phyloP scores from a whole-genome alignment of 345 rosid genomes.

The Eucalyptus urophylla region DNA sequence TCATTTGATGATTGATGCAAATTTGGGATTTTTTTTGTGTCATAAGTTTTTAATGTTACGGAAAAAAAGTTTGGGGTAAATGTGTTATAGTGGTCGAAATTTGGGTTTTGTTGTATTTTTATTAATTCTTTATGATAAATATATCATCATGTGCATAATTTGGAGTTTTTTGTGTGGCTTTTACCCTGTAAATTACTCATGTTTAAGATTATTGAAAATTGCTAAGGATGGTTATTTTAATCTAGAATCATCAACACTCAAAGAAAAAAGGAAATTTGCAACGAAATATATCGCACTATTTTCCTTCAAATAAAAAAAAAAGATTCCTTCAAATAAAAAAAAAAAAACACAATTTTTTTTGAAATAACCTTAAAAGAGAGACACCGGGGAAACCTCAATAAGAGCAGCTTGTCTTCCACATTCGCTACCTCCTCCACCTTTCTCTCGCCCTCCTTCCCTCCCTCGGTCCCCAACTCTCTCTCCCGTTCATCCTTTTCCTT shows the following conservation, averaged over 20 bases:
- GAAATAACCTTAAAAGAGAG: neutral
- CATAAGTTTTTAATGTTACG: no score
- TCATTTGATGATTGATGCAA: no score
- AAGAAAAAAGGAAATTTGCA: neutral
- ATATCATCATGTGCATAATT: no score
- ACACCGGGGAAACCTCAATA: constrained; percentile 51
- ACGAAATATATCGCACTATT: neutral
- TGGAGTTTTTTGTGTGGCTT: no score
- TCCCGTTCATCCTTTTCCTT: neutral
- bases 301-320: neutral
- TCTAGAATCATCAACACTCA: neutral
- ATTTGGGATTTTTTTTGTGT: neutral
- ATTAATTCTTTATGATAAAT: no score
- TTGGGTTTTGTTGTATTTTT: no score
- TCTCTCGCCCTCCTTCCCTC: neutral
- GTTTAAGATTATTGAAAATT: neutral
- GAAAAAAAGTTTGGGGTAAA: accelerated
- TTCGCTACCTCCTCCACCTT: neutral
- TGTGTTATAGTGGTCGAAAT: accelerated
- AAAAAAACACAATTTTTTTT: neutral
- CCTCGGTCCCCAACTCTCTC: constrained; percentile 2
- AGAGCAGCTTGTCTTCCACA: constrained; percentile 39
- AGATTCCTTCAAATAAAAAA: no score
- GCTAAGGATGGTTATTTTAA: neutral
- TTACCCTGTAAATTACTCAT: neutral